Conservation (phyloP, 805 yeast species). For the Pichia kluyveri region DNA sequence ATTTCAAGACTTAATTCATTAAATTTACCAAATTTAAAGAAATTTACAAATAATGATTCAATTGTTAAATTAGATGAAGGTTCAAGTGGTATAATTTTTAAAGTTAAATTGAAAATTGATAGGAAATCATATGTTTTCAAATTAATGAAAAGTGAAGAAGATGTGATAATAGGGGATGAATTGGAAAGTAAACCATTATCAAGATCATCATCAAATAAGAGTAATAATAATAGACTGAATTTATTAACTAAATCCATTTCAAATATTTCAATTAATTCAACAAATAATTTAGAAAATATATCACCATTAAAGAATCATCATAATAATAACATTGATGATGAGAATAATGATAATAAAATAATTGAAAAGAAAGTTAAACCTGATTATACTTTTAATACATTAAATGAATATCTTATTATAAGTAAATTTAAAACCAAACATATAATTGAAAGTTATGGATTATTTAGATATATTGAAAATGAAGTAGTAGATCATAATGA, state of each 20-base stretch:
- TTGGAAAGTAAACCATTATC: background rate
- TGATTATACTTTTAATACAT: slow-evolving; percentile 10
- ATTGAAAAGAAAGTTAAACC: background rate
- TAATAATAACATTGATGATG: too few species aligned
- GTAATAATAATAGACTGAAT: background rate
- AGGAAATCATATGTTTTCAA: slow-evolving; percentile 5
- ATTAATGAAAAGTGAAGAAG: slow-evolving; percentile 4
- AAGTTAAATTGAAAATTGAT: slow-evolving; percentile 9
- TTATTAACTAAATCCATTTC: background rate
- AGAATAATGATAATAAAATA: too few species aligned
- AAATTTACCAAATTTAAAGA: slow-evolving; percentile 6
- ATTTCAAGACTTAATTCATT: background rate
- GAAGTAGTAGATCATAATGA: background rate
- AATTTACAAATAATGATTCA: slow-evolving; percentile 9
- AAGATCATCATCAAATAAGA: background rate
- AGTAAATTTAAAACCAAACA: slow-evolving; percentile 8
- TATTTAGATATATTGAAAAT: slow-evolving; percentile 5
- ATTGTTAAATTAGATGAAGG: slow-evolving; percentile 19
- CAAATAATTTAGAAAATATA: background rate
- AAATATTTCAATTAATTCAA: background rate
- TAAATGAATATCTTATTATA: slow-evolving; percentile 23
- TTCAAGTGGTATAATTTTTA: slow-evolving; percentile 23
- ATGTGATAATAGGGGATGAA: too few species aligned
- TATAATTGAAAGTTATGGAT: slow-evolving; percentile 10
- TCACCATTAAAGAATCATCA: too few species aligned